Base-by-base conservation (phyloP, 148 eudicot species). In the Agrostemma githago region DNA sequence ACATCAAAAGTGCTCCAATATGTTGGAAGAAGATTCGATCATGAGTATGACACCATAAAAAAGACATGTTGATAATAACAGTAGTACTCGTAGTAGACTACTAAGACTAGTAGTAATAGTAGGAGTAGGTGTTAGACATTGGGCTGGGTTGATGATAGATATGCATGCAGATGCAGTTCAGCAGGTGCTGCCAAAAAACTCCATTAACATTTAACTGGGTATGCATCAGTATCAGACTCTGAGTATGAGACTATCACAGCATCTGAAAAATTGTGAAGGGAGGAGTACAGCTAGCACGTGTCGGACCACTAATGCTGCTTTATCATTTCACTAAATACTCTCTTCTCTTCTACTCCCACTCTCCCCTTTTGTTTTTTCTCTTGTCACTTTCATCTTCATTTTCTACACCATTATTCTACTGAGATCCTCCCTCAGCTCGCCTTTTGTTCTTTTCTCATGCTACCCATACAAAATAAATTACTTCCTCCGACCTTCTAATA, bases 281-380 rank as follows among this genome's bases (percentile, higher is more conserved):
- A 26, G 34, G 1, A 43, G 40, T 68, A 68, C 72, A 46, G 40
- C 72, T 68, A 46, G 51, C 34, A 48, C 58, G 40, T 68, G 72
- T 48, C 41, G 38, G 72, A 68, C 72, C 72, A 20, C 40, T 42
- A 63, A 38, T 63, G 41, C 43, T 7, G 34, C 37, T 37, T 67
- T 60, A 60, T 19, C 11, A 26, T 26, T 26, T 26, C 34, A 26
- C 34, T 26, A 26, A 26, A 26, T 26, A 26, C 34, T 26, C 34
- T 26, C 34, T 1, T 26, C 34, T 26, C 34, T 26, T 26, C 34
- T 26, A 26, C 34, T 26, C 34, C 61, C 72, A 53, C 72, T 70
- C 64, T 60, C 61, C 46, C 69, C 46, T 40, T 34, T 53, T 21
- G 5, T 10, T 6, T 20, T 46, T 69, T 12, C 38, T 26, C 19